Base-by-base conservation (phyloP, 345 rosid genomes). In the Melaleuca quinquenervia region DNA sequence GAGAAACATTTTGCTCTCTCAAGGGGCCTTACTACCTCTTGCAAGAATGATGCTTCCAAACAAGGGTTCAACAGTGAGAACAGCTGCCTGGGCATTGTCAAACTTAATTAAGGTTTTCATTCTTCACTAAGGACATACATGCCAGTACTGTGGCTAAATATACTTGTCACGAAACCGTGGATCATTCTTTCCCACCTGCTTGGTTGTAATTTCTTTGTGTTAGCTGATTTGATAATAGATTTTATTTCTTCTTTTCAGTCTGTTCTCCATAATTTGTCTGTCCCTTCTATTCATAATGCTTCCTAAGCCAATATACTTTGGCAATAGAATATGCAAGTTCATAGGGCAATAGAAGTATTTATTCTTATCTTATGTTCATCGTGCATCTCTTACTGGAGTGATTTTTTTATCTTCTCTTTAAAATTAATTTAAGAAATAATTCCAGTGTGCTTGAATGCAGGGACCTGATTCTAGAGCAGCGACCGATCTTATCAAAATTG, bases 21-120 rank as follows among this genome's bases (percentile, higher is more conserved):
- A 97, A 91, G 99, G 99, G 82, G 96, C 95, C 90, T 92, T 96
- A 86, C 91, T 89, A 83, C 94, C 99, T 88, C 95, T 97, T 86
- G 98, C 99, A 52, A 97, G 95, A 91, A 97, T 96, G 99, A 93
- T 96, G 93, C 93, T 95, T 88, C 99, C 98, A 44, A 89, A 92
- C 89, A 96, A 96, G 88, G 98, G 99, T 85, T 97, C 98, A 48
- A 97, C 98, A 10, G 95, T 96, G 84, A 93, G 97, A 90, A 96
- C 98, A 87, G 98, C 96, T 89, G 99, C 99, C 52, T 96, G 98
- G 99, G 99, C 99, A 51, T 90, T 97, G 92, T 97, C 99, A 82
- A 96, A 97, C 89, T 88, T 97, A 87, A 96, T 97, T 87, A 96
- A 96, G 98, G 99, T 97, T 86, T 91, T 82, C 51, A 88, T 85